Evolutionary conservation across 2,329 filamentous ascomycete genomes (phyloP), one percentile per base, ranked within the genome.

Genomic region (Endothia cerciana): DNA sequence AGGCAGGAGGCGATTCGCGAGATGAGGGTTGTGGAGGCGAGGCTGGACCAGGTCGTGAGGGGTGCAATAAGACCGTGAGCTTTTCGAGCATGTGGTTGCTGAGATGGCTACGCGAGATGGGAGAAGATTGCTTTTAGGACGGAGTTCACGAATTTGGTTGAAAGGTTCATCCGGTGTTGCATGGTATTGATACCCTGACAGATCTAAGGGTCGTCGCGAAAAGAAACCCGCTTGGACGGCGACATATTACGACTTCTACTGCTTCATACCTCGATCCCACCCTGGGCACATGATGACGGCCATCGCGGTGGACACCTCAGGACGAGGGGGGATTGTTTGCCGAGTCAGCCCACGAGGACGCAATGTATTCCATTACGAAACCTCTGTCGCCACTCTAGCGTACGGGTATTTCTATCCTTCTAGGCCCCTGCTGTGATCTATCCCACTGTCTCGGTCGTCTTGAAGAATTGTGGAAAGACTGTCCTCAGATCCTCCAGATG

Each of bases 381-480:
- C 19, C 63, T 38, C 59, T 19, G 8, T 41, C 28, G n/a, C 15
- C 5, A 15, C 5, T 62, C 38, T 47, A 47, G 33, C 17, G 13
- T 58, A 33, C 40, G 43, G 41, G 51, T 66, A 36, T 58, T 45
- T 61, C 19, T 63, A 58, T 61, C 30, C 45, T 38, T 57, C 40
- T 45, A 22, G 45, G 15, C 19, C 15, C 38, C 22, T 41, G n/a
- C 38, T 45, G 17, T 8, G 13, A 30, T 43, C 38, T 43, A 19
- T 43, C 3, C 25, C 15, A n/a, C 40, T 17, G 22, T 59, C 40
- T 63, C 65, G 33, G 13, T 38, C 49, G 38, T 58, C 77, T 91
- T 95, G 83, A 99, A 97, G 69, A 97, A 87, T 65, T 96, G 88
- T 0, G 95, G 93, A 71, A 94, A 98, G 13, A 91, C 77, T 0